Evolutionary conservation across 2,329 filamentous ascomycete genomes (phyloP), one percentile per base, ranked within the genome.

Genomic region (Thielaviopsis populi): DNA sequence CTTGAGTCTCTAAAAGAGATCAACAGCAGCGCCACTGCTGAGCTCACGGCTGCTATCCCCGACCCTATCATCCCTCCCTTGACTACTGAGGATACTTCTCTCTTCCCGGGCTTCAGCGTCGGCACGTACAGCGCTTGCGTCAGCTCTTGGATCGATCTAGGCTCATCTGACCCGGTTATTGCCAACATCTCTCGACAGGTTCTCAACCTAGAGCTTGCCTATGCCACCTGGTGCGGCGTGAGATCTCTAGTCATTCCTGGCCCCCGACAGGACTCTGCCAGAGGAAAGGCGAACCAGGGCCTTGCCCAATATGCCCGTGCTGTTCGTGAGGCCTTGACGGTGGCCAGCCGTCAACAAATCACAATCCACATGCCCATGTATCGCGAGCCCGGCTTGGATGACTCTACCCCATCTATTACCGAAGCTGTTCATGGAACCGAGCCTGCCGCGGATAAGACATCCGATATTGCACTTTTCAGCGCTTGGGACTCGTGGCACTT

Each of bases 401-500:
- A 82, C 64, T 73, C 77, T 62, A 70, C 75, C 24, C 74, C 78
- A n/a, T 78, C 79, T 42, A 74, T 88, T 13, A 79, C 82, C 4
- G 77, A 58, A 24, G 48, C 46, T 64, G 37, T 64, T 8, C 43
- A 64, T n/a, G 61, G 59, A n/a, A 53, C 3, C 33, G 79, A 62
- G 50, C n/a, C 48, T 13, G 27, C 56, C 66, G 66, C 73, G 1
- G 71, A 73, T 13, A 68, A 73, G 41, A 75, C 77, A 37, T 79
- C 77, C 40, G 79, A 83, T 24, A 76, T 86, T 66, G 87, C 92
- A 70, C 73, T 88, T 0, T 94, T 89, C 73, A 85, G 85, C 62
- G 81, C 86, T 1, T 99, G 95, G 95, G 91, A 97, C 74, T 86
- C 88, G 1, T 99, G 94, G 94, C 87, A 99, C 72, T 80, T 86